Evolutionary conservation across 805 yeast genomes (phyloP).

Genomic region (Cyberlindnera euphorbiiphila): DNA sequence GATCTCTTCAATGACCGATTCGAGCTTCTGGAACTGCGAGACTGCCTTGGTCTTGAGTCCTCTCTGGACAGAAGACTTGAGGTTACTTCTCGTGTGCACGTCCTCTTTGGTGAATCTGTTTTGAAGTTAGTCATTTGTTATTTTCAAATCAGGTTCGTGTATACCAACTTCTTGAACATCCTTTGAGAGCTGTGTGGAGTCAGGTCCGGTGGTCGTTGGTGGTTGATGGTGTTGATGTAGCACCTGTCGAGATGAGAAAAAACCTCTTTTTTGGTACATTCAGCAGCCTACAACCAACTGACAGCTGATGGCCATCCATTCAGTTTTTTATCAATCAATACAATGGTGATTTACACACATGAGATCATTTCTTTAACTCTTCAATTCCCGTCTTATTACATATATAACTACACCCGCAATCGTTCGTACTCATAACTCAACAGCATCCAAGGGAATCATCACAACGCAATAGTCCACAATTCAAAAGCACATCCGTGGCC

Average conservation of each 20-base stretch:
- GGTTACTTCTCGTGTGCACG: constrained; percentile 83
- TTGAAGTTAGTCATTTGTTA: neutral
- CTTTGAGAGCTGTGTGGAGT: neutral
- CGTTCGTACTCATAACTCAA: too few species aligned
- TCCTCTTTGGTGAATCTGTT: constrained; percentile 74
- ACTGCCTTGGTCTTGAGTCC: constrained; percentile 75
- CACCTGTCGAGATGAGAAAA: too few species aligned
- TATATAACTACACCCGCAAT: too few species aligned
- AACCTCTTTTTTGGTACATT: too few species aligned
- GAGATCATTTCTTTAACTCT: too few species aligned
- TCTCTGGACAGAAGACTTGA: constrained; percentile 92
- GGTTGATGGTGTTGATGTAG: too few species aligned
- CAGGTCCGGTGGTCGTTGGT: neutral
- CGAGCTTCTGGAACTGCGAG: constrained; percentile 68
- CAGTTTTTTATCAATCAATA: too few species aligned
- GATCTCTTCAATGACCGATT: constrained; percentile 70
- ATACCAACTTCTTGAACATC: constrained; percentile 46
- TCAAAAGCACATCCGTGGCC: constrained; percentile 12
- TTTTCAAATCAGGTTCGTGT: neutral
- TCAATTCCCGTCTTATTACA: too few species aligned
- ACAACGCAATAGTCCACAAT: neutral
- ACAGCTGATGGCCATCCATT: too few species aligned
- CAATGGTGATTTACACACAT: too few species aligned
- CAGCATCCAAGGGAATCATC: neutral
- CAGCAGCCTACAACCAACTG: too few species aligned